These are phyloP conservation scores for Dioscorea cayenensis DNA, from an alignment of 116 monocot genomes.

Conservation along the genomic window DNA sequence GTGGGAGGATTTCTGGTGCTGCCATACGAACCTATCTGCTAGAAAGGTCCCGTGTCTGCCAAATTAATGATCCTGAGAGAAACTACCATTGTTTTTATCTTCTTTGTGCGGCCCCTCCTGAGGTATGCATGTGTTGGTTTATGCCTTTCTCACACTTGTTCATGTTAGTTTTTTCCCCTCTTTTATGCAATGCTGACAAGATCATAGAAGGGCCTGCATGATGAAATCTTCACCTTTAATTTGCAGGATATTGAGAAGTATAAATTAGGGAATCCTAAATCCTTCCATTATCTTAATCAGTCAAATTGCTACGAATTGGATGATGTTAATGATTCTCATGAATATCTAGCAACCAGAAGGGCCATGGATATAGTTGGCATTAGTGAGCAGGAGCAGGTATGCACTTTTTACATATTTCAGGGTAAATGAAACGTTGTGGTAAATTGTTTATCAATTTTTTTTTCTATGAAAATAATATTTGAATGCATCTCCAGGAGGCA, in stretches of 20 bases:
- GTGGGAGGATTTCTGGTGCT: slow-evolving; percentile 74
- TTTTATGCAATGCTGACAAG: neutral
- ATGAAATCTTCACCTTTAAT: neutral
- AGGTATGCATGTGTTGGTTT: slow-evolving; percentile 25
- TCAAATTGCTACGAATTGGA: slow-evolving; percentile 54
- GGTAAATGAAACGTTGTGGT: neutral
- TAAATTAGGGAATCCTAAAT: slow-evolving; percentile 44
- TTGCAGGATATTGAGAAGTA: slow-evolving; percentile 58
- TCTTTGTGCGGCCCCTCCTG: slow-evolving; percentile 60
- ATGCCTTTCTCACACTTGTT: neutral
- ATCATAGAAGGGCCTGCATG: neutral
- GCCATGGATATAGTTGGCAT: slow-evolving; percentile 90
- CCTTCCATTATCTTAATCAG: slow-evolving; percentile 72
- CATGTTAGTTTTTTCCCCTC: neutral
- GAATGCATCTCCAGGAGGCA: slow-evolving; percentile 52
- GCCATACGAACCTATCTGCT: slow-evolving; percentile 85
- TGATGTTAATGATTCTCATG: slow-evolving; percentile 59
- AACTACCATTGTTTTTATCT: slow-evolving; percentile 89
- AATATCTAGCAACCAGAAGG: slow-evolving; percentile 68
- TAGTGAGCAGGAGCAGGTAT: slow-evolving; percentile 59
- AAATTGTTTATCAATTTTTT: neutral
- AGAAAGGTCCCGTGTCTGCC: slow-evolving; percentile 81
- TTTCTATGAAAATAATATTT: neutral
- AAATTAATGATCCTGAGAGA: slow-evolving; percentile 73
- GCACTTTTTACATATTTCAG: neutral